Evolutionary conservation across 2,329 filamentous ascomycete genomes (phyloP).

Genomic region (Aspergillus chevalieri): DNA sequence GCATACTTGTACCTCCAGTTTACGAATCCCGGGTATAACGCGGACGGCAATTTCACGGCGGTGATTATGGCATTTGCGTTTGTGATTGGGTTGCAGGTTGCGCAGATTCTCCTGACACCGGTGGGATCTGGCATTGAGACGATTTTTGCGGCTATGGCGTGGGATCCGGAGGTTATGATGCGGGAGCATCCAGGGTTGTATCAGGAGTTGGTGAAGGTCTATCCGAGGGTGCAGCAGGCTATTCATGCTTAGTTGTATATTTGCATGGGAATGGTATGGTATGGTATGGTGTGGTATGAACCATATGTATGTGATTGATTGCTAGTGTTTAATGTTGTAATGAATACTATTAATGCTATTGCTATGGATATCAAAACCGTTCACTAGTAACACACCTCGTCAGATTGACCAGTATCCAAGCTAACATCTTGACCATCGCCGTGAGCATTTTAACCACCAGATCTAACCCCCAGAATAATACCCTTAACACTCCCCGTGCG

Average conservation of each 20-base stretch:
- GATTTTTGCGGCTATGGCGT: constrained; percentile 74
- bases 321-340: background rate
- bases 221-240: constrained; percentile 74
- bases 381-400: constrained; percentile 38
- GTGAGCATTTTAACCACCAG: constrained; percentile 34
- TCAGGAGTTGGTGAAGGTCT: constrained; percentile 68
- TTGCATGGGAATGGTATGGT: background rate
- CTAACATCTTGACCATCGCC: constrained; percentile 33
- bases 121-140: constrained; percentile 85
- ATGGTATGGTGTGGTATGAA: background rate
- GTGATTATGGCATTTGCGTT: constrained; percentile 81
- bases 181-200: constrained; percentile 60
- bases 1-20: constrained; percentile 82
- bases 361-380: constrained; percentile 26
- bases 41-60: constrained; percentile 60
- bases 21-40: constrained; percentile 74
- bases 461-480: constrained; percentile 34
- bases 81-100: constrained; percentile 82
- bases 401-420: constrained; percentile 36
- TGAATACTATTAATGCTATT: background rate
- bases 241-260: constrained; percentile 54
- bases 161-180: constrained; percentile 64
- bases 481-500: constrained; percentile 28
- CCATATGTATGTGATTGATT: background rate
- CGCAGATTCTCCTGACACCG: constrained; percentile 82